Conservation (phyloP, 805 yeast species). For the Pichia eremophila region DNA sequence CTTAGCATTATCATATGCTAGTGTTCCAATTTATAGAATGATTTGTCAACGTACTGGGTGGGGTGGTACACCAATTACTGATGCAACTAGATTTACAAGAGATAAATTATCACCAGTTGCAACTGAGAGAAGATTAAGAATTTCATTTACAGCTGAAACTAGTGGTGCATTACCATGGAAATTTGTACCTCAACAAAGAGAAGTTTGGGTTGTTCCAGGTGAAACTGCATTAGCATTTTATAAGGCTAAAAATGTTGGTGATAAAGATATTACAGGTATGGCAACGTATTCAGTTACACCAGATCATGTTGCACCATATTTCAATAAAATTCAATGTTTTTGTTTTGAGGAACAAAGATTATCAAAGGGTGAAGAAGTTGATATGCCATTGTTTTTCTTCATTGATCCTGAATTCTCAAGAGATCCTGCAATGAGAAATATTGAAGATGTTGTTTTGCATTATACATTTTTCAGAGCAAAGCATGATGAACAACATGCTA, state of each 20-base stretch:
- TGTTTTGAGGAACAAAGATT: conserved; percentile 95
- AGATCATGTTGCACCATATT: conserved; percentile 92
- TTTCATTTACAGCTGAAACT: conserved; percentile 88
- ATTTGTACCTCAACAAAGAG: conserved; percentile 88
- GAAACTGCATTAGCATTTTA: conserved; percentile 96
- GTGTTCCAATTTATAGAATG: conserved; percentile 88
- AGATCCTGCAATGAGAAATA: conserved; percentile 86
- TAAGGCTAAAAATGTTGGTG: conserved; percentile 78
- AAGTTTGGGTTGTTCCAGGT: conserved; percentile 89
- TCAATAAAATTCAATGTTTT: conserved; percentile 95
- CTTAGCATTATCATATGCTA: conserved; percentile 72
- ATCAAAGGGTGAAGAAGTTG: conserved; percentile 94
- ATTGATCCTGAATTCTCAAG: conserved; percentile 92
- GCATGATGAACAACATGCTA: conserved; percentile 22
- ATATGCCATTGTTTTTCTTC: conserved; percentile 97
- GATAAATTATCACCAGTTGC: conserved; percentile 86
- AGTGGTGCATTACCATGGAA: conserved; percentile 90
- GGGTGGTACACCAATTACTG: conserved; percentile 94
- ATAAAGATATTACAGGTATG: conserved; percentile 93
- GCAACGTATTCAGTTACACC: conserved; percentile 97
- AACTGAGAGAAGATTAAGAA: conserved; percentile 66
- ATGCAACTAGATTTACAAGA: conserved; percentile 65
- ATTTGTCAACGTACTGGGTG: conserved; percentile 92
- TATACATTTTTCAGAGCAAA: conserved; percentile 79
- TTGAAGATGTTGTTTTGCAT: conserved; percentile 82